Conservation (phyloP, 2,329 filamentous ascomycete genomes). For the Alternaria solani region DNA sequence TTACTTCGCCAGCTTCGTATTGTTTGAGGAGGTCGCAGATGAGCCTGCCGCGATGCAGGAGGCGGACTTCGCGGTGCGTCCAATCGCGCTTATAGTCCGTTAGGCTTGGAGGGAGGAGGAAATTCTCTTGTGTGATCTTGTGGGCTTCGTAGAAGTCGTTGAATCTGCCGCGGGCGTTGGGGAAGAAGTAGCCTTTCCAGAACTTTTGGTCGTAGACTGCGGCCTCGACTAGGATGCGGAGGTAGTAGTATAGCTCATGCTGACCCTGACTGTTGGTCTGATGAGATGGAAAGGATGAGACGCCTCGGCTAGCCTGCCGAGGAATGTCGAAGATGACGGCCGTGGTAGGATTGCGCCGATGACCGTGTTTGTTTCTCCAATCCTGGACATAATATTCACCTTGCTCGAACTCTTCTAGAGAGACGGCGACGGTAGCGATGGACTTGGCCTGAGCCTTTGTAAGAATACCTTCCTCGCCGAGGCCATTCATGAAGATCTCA, state of each 20-base stretch:
- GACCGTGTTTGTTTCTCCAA: background rate
- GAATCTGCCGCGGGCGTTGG: constrained; percentile 12
- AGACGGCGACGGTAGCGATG: constrained; percentile 3
- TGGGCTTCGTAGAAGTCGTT: constrained; percentile 19
- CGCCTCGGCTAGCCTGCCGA: background rate
- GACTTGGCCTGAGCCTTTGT: constrained; percentile 5
- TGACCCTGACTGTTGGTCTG: background rate
- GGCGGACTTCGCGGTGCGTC: constrained; percentile 18
- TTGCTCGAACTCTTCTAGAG: constrained; percentile 11
- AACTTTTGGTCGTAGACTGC: constrained; percentile 24
- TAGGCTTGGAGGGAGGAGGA: constrained; percentile 5
- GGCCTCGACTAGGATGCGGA: constrained; percentile 23
- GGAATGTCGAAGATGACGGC: constrained; percentile 16
- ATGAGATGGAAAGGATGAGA: background rate
- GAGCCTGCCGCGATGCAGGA: constrained; percentile 18
- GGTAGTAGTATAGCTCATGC: constrained; percentile 2
- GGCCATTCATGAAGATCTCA: constrained; percentile 14
- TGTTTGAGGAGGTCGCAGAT: constrained; percentile 9
- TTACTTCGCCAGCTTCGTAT: constrained; percentile 11
- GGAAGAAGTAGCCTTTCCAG: constrained; percentile 23
- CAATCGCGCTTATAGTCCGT: constrained; percentile 20
- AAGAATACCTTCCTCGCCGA: constrained; percentile 15
- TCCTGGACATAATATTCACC: constrained; percentile 1
- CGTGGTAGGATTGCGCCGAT: constrained; percentile 2
- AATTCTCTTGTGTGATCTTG: background rate